A percentile compares a stretch with the other conserved stretches of the same genome.
Evolutionary conservation across 805 yeast species (phyloP).

Genomic region (Pichia ethanolica): DNA sequence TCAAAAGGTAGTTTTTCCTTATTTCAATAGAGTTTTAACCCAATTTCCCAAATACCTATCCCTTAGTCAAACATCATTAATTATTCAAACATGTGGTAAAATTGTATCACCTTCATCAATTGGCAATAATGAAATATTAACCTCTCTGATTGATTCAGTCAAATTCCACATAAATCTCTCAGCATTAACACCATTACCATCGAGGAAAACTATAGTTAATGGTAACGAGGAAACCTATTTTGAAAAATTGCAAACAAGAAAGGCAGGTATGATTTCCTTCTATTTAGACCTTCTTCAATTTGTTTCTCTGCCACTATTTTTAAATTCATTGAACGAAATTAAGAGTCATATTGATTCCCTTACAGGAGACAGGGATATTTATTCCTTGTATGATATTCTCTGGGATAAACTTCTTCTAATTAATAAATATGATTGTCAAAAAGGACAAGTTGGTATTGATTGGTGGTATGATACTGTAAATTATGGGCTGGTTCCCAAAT

Average conservation of each 20-base stretch:
- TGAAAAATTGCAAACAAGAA: constrained; percentile 20
- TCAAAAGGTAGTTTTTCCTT: constrained; percentile 1
- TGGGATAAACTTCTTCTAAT: constrained; percentile 45
- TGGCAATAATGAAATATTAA: not conserved
- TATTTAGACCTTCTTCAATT: constrained; percentile 48
- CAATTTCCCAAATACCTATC: constrained; percentile 56
- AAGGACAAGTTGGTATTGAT: constrained; percentile 44
- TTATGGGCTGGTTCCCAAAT: constrained; percentile 9
- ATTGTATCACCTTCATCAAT: not conserved
- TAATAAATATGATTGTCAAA: constrained; percentile 50
- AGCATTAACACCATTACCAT: constrained; percentile 9
- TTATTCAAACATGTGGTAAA: constrained; percentile 45
- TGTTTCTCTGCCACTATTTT: constrained; percentile 35
- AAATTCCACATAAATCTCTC: constrained; percentile 1
- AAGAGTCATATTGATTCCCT: constrained; percentile 29
- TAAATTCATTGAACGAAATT: constrained; percentile 40
- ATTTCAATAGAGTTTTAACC: constrained; percentile 24
- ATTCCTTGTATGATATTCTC: constrained; percentile 32
- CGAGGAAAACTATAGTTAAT: not conserved
- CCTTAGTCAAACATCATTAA: constrained; percentile 47
- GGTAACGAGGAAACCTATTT: constrained; percentile 11
- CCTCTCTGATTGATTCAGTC: constrained; percentile 5
- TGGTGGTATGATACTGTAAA: constrained; percentile 55
- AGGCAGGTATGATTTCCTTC: constrained; percentile 42
- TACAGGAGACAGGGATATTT: constrained; percentile 27